Evolutionary conservation across 805 yeast genomes (phyloP), one percentile per base, ranked within the genome.

Genomic region (Saturnispora hagleri): DNA sequence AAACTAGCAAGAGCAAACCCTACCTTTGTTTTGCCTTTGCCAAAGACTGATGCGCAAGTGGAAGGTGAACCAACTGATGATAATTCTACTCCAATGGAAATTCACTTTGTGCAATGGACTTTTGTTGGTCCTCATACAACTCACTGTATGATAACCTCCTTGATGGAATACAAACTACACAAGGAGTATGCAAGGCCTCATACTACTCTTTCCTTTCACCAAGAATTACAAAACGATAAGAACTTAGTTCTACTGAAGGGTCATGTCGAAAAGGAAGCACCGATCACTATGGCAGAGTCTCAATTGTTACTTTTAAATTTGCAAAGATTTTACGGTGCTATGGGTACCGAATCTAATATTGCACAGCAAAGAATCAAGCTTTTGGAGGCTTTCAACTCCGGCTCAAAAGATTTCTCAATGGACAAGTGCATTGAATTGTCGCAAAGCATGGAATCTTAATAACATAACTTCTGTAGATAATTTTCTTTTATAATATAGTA

Each of bases 181-280:
- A 80, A 79, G 51, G 97, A 91, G 63, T 93, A 75, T 67, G 96
- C 99, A 9, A 84, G 88, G 63, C 98, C 99, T 1, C 98, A 93
- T 67, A 89, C 97, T 0, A 87, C 96, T 0, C 72, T 93, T 56
- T 80, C 82, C 67, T 86, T 91, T 73, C 97, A 91, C 69, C 80
- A 83, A 43, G 97, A 93, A 51, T 69, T 91, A 48, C 71, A 69
- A 5, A 67, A 73, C 0, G 73, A 75, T 15, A 83, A 86, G 55
- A 81, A 74, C 0, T 53, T 87, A 1, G 87, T 87, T 0, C 71
- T 93, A 57, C 86, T 90, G 95, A 89, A 89, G 58, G 96, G 97
- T 1, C 75, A 75, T 35, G 81, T 89, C 3, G 96, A 89, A 62
- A 69, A 73, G 47, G 90, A 88, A 50, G 74, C 84, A 13, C 73